phyloP scores from a whole-genome alignment of 768 basidiomycete species.

The Exidia glandulosa region DNA sequence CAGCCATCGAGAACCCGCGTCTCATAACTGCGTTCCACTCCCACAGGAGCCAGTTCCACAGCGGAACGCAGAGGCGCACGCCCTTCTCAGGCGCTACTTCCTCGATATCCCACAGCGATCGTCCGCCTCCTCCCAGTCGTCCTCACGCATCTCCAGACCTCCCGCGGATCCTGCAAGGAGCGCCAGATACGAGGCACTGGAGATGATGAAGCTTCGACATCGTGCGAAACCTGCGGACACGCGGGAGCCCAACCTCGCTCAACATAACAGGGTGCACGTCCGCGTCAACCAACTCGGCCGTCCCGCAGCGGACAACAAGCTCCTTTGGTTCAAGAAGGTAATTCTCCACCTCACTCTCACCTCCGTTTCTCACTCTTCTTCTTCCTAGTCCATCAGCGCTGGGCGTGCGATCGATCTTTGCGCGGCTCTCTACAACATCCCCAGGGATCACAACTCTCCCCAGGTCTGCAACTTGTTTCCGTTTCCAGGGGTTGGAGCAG shows the following conservation, averaged over 20 bases:
- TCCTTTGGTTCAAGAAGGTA: slow-evolving; percentile 70
- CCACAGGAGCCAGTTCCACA: slow-evolving; percentile 8
- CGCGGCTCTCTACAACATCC: neutral
- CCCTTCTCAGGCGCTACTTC: slow-evolving; percentile 45
- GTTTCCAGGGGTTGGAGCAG: neutral
- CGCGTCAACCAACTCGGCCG: slow-evolving; percentile 26
- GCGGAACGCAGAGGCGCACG: slow-evolving; percentile 39
- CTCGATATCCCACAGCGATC: slow-evolving; percentile 5
- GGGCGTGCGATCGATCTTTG: neutral
- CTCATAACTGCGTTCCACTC: slow-evolving; percentile 41
- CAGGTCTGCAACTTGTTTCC: neutral
- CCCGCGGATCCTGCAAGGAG: slow-evolving; percentile 43
- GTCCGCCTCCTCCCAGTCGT: slow-evolving; percentile 11
- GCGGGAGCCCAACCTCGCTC: slow-evolving; percentile 35
- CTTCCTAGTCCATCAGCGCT: neutral
- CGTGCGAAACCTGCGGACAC: slow-evolving; percentile 52
- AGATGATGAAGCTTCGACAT: slow-evolving; percentile 68
- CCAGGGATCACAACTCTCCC: neutral
- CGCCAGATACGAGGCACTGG: slow-evolving; percentile 44
- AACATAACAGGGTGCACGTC: slow-evolving; percentile 49
- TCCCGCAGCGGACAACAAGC: slow-evolving; percentile 26
- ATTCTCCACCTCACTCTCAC: slow-evolving; percentile 1
- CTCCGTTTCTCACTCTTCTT: neutral
- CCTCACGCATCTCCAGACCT: slow-evolving; percentile 17
- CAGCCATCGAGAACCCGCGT: slow-evolving; percentile 57